These are phyloP conservation scores for Debaryomycetaceae sp. DNA, from an alignment of 1,139 yeast genomes.

Conservation along the genomic window DNA sequence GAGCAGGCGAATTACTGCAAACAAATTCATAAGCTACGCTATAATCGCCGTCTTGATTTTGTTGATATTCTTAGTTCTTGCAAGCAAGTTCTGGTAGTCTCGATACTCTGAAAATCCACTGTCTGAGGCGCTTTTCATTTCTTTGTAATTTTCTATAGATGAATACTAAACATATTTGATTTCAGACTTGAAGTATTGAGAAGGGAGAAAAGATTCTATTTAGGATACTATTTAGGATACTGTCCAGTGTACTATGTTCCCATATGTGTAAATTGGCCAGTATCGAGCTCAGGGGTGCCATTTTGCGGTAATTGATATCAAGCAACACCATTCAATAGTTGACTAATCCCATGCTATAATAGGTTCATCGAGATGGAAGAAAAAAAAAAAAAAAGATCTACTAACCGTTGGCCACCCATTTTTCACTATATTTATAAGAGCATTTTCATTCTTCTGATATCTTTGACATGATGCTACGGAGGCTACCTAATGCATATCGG, in stretches of 20 bases:
- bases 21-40: conserved; percentile 90
- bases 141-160: not conserved
- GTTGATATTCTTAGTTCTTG: conserved; percentile 79
- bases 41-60: conserved; percentile 85
- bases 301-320: not conserved
- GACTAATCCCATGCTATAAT: not conserved
- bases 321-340: not conserved
- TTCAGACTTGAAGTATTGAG: too few relatives aligned
- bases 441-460: not conserved
- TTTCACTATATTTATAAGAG: not conserved
- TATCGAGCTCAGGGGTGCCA: not conserved
- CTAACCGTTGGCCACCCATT: not conserved
- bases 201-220: too few relatives aligned
- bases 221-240: too few relatives aligned
- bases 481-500: not conserved
- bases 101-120: not conserved
- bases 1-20: conserved; percentile 95
- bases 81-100: conserved; percentile 71
- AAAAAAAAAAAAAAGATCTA: too few relatives aligned
- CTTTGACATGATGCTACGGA: not conserved
- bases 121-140: not conserved
- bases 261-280: not conserved
- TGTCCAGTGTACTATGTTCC: too few relatives aligned
- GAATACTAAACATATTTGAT: conserved; percentile 1
- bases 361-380: not conserved